These are phyloP conservation scores for Mycena kentingensis DNA, from an alignment of 768 basidiomycete species.

Conservation along the genomic window DNA sequence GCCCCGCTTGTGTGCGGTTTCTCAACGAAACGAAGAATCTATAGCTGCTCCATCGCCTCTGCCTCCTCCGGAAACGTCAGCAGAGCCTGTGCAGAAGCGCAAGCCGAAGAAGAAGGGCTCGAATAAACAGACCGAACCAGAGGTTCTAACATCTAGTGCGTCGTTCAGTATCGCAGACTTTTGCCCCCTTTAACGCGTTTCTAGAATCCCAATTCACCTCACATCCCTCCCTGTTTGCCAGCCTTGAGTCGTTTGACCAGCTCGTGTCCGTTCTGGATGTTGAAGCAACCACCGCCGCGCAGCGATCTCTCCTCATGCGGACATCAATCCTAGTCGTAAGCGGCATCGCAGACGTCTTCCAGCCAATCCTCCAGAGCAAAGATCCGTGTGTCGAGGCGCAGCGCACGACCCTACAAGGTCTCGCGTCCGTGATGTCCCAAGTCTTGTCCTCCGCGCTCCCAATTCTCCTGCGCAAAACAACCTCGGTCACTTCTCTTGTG, in stretches of 20 bases:
- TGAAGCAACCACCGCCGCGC: slow-evolving; percentile 22
- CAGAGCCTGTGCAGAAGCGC: slow-evolving; percentile 9
- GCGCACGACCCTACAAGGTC: slow-evolving; percentile 11
- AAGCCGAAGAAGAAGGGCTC: slow-evolving; percentile 22
- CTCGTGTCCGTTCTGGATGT: slow-evolving; percentile 26
- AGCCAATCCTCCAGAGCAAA: slow-evolving; percentile 31
- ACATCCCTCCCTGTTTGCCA: slow-evolving; percentile 27
- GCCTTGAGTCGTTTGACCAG: slow-evolving; percentile 33
- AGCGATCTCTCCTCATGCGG: slow-evolving; percentile 29
- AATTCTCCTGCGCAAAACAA: slow-evolving; percentile 21
- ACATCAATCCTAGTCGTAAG: slow-evolving; percentile 34
- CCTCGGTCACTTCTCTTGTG: slow-evolving; percentile 13
- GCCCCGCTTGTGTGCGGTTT: slow-evolving; percentile 15
- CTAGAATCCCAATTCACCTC: slow-evolving; percentile 13
- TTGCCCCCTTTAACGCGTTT: background rate
- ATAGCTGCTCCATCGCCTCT: slow-evolving; percentile 17
- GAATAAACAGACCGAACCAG: slow-evolving; percentile 2
- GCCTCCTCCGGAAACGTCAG: too few species aligned
- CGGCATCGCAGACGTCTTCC: slow-evolving; percentile 27
- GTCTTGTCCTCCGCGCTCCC: slow-evolving; percentile 13
- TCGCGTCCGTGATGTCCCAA: slow-evolving; percentile 6
- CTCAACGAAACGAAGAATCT: slow-evolving; percentile 27
- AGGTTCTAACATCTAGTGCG: slow-evolving; percentile 16
- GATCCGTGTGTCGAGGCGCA: slow-evolving; percentile 18
- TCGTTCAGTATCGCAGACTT: slow-evolving; percentile 12